These are phyloP conservation scores for Pholiota microspora DNA, from an alignment of 768 basidiomycete species.

Conservation along the genomic window DNA sequence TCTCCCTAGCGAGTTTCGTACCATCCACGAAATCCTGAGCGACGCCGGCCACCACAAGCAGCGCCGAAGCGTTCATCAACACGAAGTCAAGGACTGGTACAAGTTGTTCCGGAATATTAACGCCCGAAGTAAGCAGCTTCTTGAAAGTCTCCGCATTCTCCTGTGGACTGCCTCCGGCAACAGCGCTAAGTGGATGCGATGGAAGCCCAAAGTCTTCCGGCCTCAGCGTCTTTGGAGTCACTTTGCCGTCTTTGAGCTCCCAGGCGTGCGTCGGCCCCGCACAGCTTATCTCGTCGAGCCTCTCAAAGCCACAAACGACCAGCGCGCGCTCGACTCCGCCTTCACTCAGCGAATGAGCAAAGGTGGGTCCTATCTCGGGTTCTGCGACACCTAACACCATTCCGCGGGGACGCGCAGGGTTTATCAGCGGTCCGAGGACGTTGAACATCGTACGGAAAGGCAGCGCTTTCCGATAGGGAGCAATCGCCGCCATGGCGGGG, in stretches of 20 bases:
- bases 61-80: conserved; percentile 84
- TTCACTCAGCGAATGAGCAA: conserved; percentile 71
- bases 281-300: conserved; percentile 93
- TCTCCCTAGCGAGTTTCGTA: conserved; percentile 61
- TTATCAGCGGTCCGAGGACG: conserved; percentile 89
- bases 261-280: conserved; percentile 86
- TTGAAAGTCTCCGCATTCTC: conserved; percentile 82
- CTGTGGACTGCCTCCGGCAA: conserved; percentile 68
- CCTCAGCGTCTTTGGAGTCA: conserved; percentile 60
- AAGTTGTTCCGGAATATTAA: conserved; percentile 52
- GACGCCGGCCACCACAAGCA: conserved; percentile 81
- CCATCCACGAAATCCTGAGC: conserved; percentile 72
- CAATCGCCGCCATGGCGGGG: conserved; percentile 77
- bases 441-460: conserved; percentile 98
- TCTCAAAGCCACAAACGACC: conserved; percentile 92
- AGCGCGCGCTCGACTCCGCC: conserved; percentile 80
- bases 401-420: conserved; percentile 80
- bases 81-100: conserved; percentile 82
- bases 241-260: conserved; percentile 66
- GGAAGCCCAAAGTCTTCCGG: conserved; percentile 79
- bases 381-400: conserved; percentile 93
- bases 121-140: conserved; percentile 57
- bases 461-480: conserved; percentile 80
- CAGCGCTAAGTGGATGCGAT: conserved; percentile 64
- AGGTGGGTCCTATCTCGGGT: conserved; percentile 74